Evolutionary conservation across 345 rosid species (phyloP).

Genomic region (Aurinia saxatilis): DNA sequence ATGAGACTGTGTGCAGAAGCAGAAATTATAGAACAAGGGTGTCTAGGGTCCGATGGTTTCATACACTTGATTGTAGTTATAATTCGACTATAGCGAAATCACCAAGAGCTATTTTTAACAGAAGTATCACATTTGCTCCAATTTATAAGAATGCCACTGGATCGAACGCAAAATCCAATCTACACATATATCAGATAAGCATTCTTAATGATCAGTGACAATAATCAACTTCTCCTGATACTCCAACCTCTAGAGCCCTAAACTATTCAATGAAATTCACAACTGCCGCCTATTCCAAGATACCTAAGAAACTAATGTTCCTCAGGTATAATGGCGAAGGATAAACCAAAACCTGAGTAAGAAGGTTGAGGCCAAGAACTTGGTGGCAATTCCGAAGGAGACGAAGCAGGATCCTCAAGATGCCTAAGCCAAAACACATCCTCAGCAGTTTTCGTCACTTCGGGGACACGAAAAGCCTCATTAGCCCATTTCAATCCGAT

Average conservation of each 20-base stretch:
- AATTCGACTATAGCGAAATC: too few species aligned
- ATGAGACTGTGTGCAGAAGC: too few species aligned
- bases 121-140: background rate
- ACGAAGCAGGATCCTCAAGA: slow-evolving; percentile 54
- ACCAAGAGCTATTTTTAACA: background rate
- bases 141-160: background rate
- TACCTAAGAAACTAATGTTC: slow-evolving; percentile 3
- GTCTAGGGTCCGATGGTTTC: too few species aligned
- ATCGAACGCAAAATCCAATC: background rate
- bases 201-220: background rate
- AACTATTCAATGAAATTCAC: too few species aligned
- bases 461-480: slow-evolving; percentile 51
- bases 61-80: too few species aligned
- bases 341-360: slow-evolving; percentile 50
- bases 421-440: slow-evolving; percentile 71
- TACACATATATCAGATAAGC: background rate
- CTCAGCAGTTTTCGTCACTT: slow-evolving; percentile 48
- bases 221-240: background rate
- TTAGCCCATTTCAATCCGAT: slow-evolving; percentile 73
- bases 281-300: too few species aligned
- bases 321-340: background rate
- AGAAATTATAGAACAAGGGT: too few species aligned
- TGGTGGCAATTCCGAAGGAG: slow-evolving; percentile 25
- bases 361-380: slow-evolving; percentile 59
- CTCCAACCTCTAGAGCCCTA: too few species aligned